Evolutionary conservation across 108 stramenopile species (phyloP).

Genomic region (Cyclotella baltica): DNA sequence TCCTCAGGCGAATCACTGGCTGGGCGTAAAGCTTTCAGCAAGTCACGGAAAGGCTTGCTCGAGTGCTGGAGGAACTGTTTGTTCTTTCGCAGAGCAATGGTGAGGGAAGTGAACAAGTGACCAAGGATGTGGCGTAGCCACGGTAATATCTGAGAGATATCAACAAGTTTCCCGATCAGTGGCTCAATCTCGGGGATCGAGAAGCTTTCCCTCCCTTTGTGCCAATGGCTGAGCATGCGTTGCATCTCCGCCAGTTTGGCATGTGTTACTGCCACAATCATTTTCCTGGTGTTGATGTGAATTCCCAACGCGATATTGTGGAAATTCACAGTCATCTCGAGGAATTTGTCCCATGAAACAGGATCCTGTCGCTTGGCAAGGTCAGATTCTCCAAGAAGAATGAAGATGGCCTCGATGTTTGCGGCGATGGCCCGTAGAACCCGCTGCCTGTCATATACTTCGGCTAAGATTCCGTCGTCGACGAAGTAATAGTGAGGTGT

Average conservation of each 20-base stretch:
- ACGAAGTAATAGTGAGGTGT: neutral
- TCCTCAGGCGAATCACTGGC: neutral
- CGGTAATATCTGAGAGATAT: too few relatives aligned
- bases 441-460: neutral
- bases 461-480: slow-evolving; percentile 3
- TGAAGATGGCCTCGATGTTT: slow-evolving; percentile 14
- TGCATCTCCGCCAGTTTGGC: neutral
- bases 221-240: neutral
- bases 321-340: neutral
- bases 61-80: too few relatives aligned
- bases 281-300: slow-evolving; percentile 2
- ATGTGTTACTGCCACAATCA: neutral
- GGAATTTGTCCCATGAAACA: neutral
- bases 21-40: neutral
- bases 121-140: too few relatives aligned
- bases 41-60: neutral
- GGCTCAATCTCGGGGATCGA: too few relatives aligned
- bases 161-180: too few relatives aligned
- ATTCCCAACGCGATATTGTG: neutral
- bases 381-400: slow-evolving; percentile 8
- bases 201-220: neutral
- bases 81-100: too few relatives aligned
- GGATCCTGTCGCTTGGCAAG: neutral
- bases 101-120: too few relatives aligned
- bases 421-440: slow-evolving; percentile 4